These are phyloP conservation scores for Boletus rubescentipes DNA, from an alignment of 768 basidiomycete species.

Conservation along the genomic window DNA sequence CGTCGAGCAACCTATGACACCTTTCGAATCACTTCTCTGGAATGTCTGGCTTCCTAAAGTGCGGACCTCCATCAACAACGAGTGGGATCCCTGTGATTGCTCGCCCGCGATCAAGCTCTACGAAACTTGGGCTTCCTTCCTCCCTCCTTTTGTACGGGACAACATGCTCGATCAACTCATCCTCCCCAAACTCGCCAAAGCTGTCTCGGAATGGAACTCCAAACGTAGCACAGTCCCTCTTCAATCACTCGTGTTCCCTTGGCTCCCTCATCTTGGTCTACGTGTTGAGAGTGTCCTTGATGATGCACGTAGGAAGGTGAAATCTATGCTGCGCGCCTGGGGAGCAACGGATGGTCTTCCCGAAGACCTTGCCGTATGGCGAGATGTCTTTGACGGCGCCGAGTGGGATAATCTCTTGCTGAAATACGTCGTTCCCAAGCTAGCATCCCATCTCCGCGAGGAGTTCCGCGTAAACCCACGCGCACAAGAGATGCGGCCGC, in stretches of 20 bases:
- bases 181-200: conserved; percentile 85
- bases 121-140: conserved; percentile 83
- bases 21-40: conserved; percentile 94
- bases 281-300: conserved; percentile 82
- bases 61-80: conserved; percentile 92
- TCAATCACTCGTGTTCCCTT: conserved; percentile 88
- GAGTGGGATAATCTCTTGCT: conserved; percentile 94
- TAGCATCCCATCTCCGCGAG: conserved; percentile 77
- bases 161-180: conserved; percentile 96
- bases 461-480: conserved; percentile 91
- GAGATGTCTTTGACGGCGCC: conserved; percentile 71
- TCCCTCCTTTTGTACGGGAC: conserved; percentile 90
- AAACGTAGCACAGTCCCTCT: conserved; percentile 58
- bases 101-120: conserved; percentile 78
- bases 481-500: conserved; percentile 81
- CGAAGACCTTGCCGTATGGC: conserved; percentile 77
- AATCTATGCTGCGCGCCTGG: conserved; percentile 78
- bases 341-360: conserved; percentile 68
- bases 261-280: conserved; percentile 87
- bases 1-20: conserved; percentile 75
- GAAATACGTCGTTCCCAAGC: conserved; percentile 89
- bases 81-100: conserved; percentile 79
- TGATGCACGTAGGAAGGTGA: conserved; percentile 85
- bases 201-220: conserved; percentile 81
- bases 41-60: conserved; percentile 94